phyloP scores from a whole-genome alignment of 2,329 filamentous ascomycete genomes.

The Aspergillus sp. region DNA sequence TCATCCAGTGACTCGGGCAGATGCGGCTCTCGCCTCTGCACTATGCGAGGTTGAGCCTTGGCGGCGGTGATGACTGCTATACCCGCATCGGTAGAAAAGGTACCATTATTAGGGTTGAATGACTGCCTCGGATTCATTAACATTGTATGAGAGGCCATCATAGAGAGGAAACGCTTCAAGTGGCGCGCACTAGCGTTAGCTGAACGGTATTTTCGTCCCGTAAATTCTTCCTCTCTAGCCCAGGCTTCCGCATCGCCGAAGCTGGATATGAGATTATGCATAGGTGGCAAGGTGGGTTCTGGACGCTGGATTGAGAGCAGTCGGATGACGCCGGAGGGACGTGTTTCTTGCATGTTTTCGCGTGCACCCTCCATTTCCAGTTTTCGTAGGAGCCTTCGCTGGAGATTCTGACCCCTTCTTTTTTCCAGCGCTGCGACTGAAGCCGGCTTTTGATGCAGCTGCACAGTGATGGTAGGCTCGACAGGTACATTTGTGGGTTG shows the following conservation, averaged over 20 bases:
- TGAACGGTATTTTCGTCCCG: not conserved
- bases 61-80: constrained; percentile 21
- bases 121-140: constrained; percentile 44
- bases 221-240: constrained; percentile 2
- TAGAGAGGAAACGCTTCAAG: constrained; percentile 32
- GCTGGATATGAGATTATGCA: constrained; percentile 32
- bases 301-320: constrained; percentile 36
- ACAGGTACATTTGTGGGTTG: constrained; percentile 33
- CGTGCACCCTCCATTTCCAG: constrained; percentile 21
- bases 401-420: constrained; percentile 31
- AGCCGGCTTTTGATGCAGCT: constrained; percentile 43
- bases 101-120: constrained; percentile 48
- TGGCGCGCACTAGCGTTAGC: constrained; percentile 13
- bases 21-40: constrained; percentile 11
- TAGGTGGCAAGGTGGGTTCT: constrained; percentile 18
- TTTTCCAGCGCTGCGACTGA: constrained; percentile 34
- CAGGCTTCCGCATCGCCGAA: constrained; percentile 25
- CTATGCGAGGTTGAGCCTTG: not conserved
- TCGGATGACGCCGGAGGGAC: constrained; percentile 28
- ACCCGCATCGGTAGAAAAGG: constrained; percentile 51
- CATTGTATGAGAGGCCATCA: constrained; percentile 36
- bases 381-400: constrained; percentile 30
- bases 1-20: constrained; percentile 38
- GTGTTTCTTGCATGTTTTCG: constrained; percentile 8
- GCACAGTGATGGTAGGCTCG: constrained; percentile 39